A percentile compares a stretch with the other conserved stretches of the same genome.
Evolutionary conservation across 192 early-diverging fungal genomes (phyloP).

Genomic region (Backusella australiensis): DNA sequence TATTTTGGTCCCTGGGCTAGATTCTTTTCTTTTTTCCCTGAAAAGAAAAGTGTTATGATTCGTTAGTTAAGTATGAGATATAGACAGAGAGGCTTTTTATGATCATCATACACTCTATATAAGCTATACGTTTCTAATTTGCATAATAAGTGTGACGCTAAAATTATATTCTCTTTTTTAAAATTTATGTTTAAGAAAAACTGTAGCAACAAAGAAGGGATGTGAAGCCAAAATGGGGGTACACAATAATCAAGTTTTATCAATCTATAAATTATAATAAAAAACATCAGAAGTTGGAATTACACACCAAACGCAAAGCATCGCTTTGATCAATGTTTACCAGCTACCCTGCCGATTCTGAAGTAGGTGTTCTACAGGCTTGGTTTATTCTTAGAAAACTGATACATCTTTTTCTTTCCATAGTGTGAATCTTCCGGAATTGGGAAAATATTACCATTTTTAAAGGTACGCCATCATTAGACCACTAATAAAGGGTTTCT

Average conservation of each 20-base stretch:
- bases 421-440: not conserved
- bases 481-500: not conserved
- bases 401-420: conserved; percentile 1
- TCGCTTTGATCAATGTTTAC: not conserved
- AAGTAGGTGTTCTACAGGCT: not conserved
- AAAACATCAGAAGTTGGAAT: not conserved
- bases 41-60: too few relatives aligned
- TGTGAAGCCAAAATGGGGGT: too few relatives aligned
- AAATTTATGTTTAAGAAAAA: too few relatives aligned
- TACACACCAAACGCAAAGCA: not conserved
- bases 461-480: not conserved
- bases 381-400: conserved; percentile 1
- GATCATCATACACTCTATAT: too few relatives aligned
- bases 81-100: too few relatives aligned
- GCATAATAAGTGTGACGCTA: too few relatives aligned
- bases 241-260: not conserved
- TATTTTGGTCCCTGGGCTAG: too few relatives aligned
- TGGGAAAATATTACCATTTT: not conserved
- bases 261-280: not conserved
- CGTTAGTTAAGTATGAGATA: too few relatives aligned
- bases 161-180: too few relatives aligned
- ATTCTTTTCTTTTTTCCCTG: too few relatives aligned
- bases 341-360: not conserved
- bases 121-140: too few relatives aligned
- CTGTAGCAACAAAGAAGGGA: too few relatives aligned